Percentiles rank a stretch among this genome's conserved stretches.
These are phyloP conservation scores for Lablab purpureus DNA, from an alignment of 306 rosid species.

Conservation along the genomic window DNA sequence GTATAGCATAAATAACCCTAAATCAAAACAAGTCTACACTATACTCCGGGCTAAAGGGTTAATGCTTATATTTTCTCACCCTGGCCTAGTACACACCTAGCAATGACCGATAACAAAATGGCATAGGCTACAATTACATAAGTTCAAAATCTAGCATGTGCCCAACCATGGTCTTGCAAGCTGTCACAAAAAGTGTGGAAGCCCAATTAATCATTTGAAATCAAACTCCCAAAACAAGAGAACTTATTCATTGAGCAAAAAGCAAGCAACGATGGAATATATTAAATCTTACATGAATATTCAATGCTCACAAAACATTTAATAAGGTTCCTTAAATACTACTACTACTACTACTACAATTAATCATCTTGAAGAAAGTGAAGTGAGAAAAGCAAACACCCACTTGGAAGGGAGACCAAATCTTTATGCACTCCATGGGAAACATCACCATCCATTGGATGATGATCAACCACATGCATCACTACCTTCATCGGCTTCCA, in stretches of 20 bases:
- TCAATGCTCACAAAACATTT: conserved; percentile 19
- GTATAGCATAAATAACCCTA: conserved; percentile 1
- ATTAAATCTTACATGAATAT: conserved; percentile 27
- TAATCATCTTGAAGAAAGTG: conserved; percentile 25
- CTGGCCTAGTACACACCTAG: not conserved
- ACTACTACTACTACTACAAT: conserved; percentile 18
- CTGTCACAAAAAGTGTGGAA: conserved; percentile 23
- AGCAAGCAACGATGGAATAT: conserved; percentile 14
- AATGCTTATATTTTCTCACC: conserved; percentile 12
- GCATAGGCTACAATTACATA: conserved; percentile 16
- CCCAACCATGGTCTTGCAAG: conserved; percentile 25
- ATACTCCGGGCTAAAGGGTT: not conserved
- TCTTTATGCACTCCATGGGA: conserved; percentile 51
- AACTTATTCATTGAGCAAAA: conserved; percentile 31
- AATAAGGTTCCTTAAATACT: conserved; percentile 22
- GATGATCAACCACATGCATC: conserved; percentile 47
- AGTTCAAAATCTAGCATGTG: conserved; percentile 25
- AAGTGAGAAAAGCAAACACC: conserved; percentile 37
- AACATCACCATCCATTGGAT: conserved; percentile 48
- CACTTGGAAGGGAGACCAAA: conserved; percentile 61
- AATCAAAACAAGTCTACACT: not conserved
- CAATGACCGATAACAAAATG: conserved; percentile 11
- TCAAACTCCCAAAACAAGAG: conserved; percentile 10
- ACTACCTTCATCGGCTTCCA: conserved; percentile 41
- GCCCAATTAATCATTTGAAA: conserved; percentile 30